phyloP scores from a whole-genome alignment of 1,284 basidiomycete species.

The Trichosporon faecale region DNA sequence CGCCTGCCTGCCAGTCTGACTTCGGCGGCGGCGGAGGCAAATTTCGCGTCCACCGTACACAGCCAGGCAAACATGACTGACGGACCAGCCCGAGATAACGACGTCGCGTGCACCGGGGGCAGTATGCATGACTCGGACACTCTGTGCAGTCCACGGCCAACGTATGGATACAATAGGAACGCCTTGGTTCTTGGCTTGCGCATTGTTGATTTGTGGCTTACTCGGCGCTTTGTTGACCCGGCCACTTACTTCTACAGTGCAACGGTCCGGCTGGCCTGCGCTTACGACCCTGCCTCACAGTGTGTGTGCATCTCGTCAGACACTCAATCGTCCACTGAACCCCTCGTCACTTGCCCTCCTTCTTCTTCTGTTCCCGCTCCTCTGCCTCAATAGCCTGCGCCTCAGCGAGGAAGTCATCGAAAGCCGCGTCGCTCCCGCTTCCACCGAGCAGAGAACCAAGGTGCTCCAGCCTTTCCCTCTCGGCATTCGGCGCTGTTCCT shows the following conservation, averaged over 20 bases:
- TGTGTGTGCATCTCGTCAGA: not conserved
- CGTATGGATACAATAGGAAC: too few species aligned
- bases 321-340: not conserved
- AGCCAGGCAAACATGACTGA: not conserved
- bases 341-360: not conserved
- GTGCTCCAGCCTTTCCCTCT: not conserved
- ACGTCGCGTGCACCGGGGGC: not conserved
- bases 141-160: not conserved
- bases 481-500: not conserved
- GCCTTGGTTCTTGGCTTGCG: not conserved
- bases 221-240: not conserved
- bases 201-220: not conserved
- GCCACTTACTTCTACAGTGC: too few species aligned
- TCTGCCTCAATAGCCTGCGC: not conserved
- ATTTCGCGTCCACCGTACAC: not conserved
- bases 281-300: not conserved
- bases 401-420: conserved; percentile 3
- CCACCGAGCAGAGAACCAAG: not conserved
- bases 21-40: conserved; percentile 1
- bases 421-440: not conserved
- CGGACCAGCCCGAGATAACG: not conserved
- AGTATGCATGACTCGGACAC: not conserved
- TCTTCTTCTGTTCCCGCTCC: not conserved
- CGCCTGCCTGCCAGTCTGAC: not conserved
- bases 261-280: not conserved